These are phyloP conservation scores for Cubamyces lactineus DNA, from an alignment of 768 basidiomycete genomes.

Conservation along the genomic window DNA sequence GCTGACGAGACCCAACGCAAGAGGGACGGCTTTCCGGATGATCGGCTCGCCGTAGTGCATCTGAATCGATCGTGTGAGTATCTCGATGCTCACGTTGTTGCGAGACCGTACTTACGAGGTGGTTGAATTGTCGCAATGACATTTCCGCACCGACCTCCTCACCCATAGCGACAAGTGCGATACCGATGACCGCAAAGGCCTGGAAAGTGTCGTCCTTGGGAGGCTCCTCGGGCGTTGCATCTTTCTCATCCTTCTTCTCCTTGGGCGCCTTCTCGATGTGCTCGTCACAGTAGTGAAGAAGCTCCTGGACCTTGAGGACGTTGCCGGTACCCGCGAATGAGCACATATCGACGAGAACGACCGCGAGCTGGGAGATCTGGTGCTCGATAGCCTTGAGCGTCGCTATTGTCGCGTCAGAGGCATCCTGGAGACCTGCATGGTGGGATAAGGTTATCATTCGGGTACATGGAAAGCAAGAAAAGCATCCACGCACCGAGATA, in stretches of 20 bases:
- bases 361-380: constrained; percentile 87
- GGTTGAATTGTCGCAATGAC: constrained; percentile 97
- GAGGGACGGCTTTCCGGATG: constrained; percentile 90
- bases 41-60: constrained; percentile 98
- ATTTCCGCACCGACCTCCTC: constrained; percentile 98
- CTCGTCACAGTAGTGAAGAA: constrained; percentile 94
- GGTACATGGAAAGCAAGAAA: not conserved
- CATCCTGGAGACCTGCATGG: constrained; percentile 81
- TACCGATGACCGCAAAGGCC: constrained; percentile 90
- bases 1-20: constrained; percentile 93
- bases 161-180: constrained; percentile 95
- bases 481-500: constrained; percentile 73
- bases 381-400: constrained; percentile 93
- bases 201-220: constrained; percentile 79
- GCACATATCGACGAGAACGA: constrained; percentile 91
- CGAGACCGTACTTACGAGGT: constrained; percentile 63
- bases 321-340: constrained; percentile 95
- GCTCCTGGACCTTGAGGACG: constrained; percentile 87
- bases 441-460: not conserved
- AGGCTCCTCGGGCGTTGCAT: constrained; percentile 49
- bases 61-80: constrained; percentile 43
- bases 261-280: constrained; percentile 64
- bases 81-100: constrained; percentile 21
- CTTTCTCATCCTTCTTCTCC: constrained; percentile 46
- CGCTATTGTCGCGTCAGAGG: constrained; percentile 90